phyloP scores from a whole-genome alignment of 169 alveolate species.

The Eimeria mitis region DNA sequence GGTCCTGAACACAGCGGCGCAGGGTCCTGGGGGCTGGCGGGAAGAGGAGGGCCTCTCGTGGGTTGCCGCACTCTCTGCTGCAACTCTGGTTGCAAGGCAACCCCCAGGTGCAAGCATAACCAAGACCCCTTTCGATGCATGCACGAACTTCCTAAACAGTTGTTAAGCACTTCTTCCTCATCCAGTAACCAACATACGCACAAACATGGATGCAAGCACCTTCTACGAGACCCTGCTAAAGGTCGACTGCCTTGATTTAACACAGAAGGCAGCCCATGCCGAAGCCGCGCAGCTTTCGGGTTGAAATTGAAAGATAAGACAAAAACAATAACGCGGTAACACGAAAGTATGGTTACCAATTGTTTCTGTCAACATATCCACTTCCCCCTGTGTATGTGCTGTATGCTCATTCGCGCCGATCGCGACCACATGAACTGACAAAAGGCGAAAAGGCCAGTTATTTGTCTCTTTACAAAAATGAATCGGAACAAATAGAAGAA shows the following conservation, averaged over 20 bases:
- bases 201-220: background rate
- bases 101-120: background rate
- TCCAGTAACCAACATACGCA: background rate
- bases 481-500: constrained; percentile 7
- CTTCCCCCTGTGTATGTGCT: background rate
- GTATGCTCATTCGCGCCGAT: background rate
- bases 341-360: background rate
- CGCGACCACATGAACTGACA: constrained; percentile 6
- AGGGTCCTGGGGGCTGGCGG: background rate
- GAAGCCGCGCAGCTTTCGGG: background rate
- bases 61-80: background rate
- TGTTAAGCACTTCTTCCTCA: background rate
- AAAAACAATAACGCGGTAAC: background rate
- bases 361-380: background rate
- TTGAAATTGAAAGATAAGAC: background rate
- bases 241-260: background rate
- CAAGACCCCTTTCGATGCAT: background rate
- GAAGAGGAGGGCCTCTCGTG: background rate
- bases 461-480: constrained; percentile 10
- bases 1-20: background rate
- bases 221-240: background rate
- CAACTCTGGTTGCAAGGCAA: background rate
- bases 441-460: background rate
- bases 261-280: background rate
- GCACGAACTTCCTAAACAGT: background rate